phyloP scores from a whole-genome alignment of 352 stramenopile genomes.

The Saprolegnia parasitica region DNA sequence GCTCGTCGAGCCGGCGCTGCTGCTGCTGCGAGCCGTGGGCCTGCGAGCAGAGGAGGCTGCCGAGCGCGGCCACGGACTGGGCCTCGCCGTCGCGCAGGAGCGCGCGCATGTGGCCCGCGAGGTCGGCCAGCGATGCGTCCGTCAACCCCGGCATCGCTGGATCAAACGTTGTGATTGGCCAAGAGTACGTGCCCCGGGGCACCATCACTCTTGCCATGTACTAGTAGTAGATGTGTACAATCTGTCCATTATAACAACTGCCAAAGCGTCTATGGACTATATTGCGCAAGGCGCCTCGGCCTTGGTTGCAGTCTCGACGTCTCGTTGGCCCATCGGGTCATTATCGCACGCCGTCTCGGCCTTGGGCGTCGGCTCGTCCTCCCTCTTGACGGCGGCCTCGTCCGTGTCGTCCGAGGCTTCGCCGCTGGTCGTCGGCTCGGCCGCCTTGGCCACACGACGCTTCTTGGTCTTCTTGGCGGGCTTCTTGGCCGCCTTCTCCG shows the following conservation, averaged over 20 bases:
- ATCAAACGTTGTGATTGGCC: neutral
- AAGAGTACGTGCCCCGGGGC: too few species aligned
- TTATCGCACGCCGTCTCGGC: too few species aligned
- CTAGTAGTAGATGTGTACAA: too few species aligned
- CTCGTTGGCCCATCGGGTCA: too few species aligned
- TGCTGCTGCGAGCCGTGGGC: neutral
- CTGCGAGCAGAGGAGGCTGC: conserved; percentile 10
- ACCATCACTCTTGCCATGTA: too few species aligned
- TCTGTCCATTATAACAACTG: too few species aligned
- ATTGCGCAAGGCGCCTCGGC: too few species aligned
- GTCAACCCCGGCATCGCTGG: neutral
- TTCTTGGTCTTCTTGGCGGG: conserved; percentile 10
- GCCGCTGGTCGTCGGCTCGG: neutral
- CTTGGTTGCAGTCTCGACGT: too few species aligned
- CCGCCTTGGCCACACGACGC: neutral
- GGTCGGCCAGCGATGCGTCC: neutral
- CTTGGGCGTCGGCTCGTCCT: too few species aligned
- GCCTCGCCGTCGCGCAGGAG: conserved; percentile 14
- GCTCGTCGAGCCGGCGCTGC: neutral
- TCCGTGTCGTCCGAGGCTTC: neutral
- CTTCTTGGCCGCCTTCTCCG: conserved; percentile 84
- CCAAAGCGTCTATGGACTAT: too few species aligned
- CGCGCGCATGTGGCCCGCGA: conserved; percentile 14
- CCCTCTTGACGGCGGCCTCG: too few species aligned
- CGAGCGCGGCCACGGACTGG: conserved; percentile 12